Percentiles rank a stretch among this genome's conserved stretches.
Conservation (phyloP, 169 alveolate genomes). For the Eimeria sp. region DNA sequence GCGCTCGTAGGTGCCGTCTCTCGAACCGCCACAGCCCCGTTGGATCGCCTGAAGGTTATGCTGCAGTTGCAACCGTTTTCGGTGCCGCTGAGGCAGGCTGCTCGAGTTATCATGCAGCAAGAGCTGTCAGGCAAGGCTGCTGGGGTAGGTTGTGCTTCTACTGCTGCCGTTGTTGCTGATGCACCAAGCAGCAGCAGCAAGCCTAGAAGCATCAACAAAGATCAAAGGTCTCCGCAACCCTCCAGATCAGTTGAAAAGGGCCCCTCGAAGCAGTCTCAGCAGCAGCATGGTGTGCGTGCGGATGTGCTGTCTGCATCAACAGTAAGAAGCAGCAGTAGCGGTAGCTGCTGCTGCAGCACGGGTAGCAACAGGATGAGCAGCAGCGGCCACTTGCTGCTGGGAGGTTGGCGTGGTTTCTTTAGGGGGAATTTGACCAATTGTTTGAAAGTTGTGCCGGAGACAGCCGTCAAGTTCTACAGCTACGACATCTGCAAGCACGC, state of each 20-base stretch:
- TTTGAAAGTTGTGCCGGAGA: conserved; percentile 84
- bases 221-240: conserved; percentile 25
- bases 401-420: conserved; percentile 85
- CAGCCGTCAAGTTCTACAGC: conserved; percentile 84
- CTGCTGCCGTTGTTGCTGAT: not conserved
- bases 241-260: not conserved
- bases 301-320: not conserved
- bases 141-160: not conserved
- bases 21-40: conserved; percentile 87
- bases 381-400: conserved; percentile 49
- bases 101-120: conserved; percentile 55
- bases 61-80: conserved; percentile 81
- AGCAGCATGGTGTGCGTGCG: not conserved
- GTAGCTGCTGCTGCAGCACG: conserved; percentile 22
- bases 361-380: conserved; percentile 24
- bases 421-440: conserved; percentile 87
- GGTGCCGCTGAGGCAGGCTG: conserved; percentile 66
- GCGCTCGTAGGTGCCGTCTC: conserved; percentile 81
- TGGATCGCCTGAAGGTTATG: conserved; percentile 86
- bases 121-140: conserved; percentile 59
- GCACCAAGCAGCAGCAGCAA: conserved; percentile 19
- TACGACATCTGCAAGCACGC: conserved; percentile 83
- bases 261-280: not conserved
- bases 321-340: not conserved
- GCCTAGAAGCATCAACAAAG: not conserved